A percentile compares a stretch with the other conserved stretches of the same genome.
phyloP scores from a whole-genome alignment of 495 filamentous ascomycete species.

The Aspergillus sclerotioniger region DNA sequence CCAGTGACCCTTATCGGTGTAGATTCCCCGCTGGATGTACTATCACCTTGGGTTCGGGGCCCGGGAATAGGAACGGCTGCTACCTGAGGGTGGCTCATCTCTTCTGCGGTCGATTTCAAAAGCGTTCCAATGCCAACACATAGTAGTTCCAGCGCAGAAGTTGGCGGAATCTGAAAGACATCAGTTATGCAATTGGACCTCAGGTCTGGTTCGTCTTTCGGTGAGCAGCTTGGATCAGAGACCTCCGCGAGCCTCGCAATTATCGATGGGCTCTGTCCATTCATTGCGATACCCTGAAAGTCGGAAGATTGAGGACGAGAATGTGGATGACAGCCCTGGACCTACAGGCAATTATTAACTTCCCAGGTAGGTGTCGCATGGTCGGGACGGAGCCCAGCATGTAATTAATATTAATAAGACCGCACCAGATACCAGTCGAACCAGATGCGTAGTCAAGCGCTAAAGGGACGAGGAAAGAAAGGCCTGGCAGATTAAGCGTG shows the following conservation, averaged over 20 bases:
- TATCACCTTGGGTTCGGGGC: constrained; percentile 58
- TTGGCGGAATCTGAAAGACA: constrained; percentile 69
- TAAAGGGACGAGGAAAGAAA: neutral
- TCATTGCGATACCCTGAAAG: constrained; percentile 26
- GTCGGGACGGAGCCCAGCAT: constrained; percentile 25
- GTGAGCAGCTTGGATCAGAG: neutral
- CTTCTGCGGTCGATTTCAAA: constrained; percentile 66
- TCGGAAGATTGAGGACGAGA: constrained; percentile 10
- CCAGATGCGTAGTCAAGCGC: neutral
- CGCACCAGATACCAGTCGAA: constrained; percentile 4
- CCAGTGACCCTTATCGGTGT: constrained; percentile 25
- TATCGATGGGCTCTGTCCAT: constrained; percentile 1
- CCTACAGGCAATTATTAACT: constrained; percentile 31
- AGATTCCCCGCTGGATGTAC: constrained; percentile 40
- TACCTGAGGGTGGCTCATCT: constrained; percentile 70
- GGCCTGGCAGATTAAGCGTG: neutral
- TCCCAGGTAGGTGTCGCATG: constrained; percentile 35
- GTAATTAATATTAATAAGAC: neutral
- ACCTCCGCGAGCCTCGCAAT: neutral
- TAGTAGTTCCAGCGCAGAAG: constrained; percentile 77
- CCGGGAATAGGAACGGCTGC: constrained; percentile 41
- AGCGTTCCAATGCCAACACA: constrained; percentile 70
- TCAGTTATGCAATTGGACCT: constrained; percentile 34
- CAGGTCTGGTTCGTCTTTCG: neutral
- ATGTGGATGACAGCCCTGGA: constrained; percentile 24